Percentiles rank a stretch among this genome's conserved stretches.
phyloP scores from a whole-genome alignment of 192 early-diverging fungal genomes.

The Linnemannia exigua region DNA sequence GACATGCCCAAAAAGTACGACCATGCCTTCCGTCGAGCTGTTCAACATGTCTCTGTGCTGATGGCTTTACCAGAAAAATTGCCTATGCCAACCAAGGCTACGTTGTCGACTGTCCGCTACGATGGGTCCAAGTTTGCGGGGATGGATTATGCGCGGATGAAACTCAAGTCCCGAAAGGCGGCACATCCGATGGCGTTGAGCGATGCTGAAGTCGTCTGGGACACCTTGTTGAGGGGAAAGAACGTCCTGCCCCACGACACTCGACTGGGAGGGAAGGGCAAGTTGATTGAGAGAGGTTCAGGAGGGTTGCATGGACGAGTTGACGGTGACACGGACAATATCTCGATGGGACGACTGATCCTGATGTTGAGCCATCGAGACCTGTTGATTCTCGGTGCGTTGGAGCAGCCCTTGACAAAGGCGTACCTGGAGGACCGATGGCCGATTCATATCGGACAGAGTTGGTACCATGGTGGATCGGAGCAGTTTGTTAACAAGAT shows the following conservation, averaged over 20 bases:
- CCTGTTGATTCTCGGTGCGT: slow-evolving; percentile 29
- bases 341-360: slow-evolving; percentile 40
- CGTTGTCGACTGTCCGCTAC: slow-evolving; percentile 14
- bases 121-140: slow-evolving; percentile 43
- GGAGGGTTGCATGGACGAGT: neutral
- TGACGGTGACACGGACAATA: neutral
- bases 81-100: slow-evolving; percentile 27
- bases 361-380: slow-evolving; percentile 52
- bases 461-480: slow-evolving; percentile 44
- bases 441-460: slow-evolving; percentile 50
- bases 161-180: slow-evolving; percentile 4
- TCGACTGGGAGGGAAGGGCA: slow-evolving; percentile 45
- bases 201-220: slow-evolving; percentile 23
- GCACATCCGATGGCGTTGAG: slow-evolving; percentile 28
- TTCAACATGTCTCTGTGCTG: slow-evolving; percentile 23
- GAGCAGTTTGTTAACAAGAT: slow-evolving; percentile 52
- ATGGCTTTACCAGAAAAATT: slow-evolving; percentile 23
- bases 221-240: neutral
- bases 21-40: slow-evolving; percentile 16
- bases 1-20: slow-evolving; percentile 20
- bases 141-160: slow-evolving; percentile 34
- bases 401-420: slow-evolving; percentile 39
- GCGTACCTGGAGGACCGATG: slow-evolving; percentile 33
- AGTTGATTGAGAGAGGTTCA: slow-evolving; percentile 17
- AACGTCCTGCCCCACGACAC: slow-evolving; percentile 27